phyloP scores from a whole-genome alignment of 2,329 filamentous ascomycete genomes.

The Onygenales sp. region DNA sequence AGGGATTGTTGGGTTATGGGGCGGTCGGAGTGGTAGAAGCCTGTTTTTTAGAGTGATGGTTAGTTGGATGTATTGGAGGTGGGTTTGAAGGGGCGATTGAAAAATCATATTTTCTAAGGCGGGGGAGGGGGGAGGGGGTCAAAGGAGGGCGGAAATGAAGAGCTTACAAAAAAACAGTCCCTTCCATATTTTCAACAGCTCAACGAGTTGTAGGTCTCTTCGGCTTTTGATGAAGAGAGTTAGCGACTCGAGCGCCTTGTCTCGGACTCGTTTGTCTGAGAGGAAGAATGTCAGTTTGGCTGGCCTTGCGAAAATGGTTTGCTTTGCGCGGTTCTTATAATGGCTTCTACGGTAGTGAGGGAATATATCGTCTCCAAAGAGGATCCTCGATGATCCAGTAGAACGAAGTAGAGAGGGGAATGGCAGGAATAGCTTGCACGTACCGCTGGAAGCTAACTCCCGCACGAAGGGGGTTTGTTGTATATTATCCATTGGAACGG shows the following conservation, averaged over 20 bases:
- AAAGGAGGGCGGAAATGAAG: conserved; percentile 42
- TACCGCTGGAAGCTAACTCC: conserved; percentile 76
- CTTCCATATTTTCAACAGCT: conserved; percentile 86
- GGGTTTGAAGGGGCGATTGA: neutral
- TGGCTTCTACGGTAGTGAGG: neutral
- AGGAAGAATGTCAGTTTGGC: neutral
- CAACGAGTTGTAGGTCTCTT: conserved; percentile 53
- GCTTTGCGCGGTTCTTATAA: neutral
- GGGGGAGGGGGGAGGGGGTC: conserved; percentile 85
- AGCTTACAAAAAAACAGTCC: conserved; percentile 72
- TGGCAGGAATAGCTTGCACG: conserved; percentile 18
- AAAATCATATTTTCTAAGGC: neutral
- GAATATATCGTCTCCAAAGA: too few relatives aligned
- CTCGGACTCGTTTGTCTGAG: conserved; percentile 66
- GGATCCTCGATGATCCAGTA: too few relatives aligned
- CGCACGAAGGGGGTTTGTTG: conserved; percentile 62
- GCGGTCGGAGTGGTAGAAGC: conserved; percentile 88
- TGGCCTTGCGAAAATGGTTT: neutral
- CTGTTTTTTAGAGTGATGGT: conserved; percentile 23
- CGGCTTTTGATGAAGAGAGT: conserved; percentile 64
- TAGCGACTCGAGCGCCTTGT: conserved; percentile 66
- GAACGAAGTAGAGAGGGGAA: too few relatives aligned
- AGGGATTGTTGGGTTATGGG: conserved; percentile 79
- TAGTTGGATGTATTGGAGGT: neutral
- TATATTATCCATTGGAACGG: conserved; percentile 16